Conservation (phyloP, 2,329 filamentous ascomycete species). For the Trichoderma atroviride region DNA sequence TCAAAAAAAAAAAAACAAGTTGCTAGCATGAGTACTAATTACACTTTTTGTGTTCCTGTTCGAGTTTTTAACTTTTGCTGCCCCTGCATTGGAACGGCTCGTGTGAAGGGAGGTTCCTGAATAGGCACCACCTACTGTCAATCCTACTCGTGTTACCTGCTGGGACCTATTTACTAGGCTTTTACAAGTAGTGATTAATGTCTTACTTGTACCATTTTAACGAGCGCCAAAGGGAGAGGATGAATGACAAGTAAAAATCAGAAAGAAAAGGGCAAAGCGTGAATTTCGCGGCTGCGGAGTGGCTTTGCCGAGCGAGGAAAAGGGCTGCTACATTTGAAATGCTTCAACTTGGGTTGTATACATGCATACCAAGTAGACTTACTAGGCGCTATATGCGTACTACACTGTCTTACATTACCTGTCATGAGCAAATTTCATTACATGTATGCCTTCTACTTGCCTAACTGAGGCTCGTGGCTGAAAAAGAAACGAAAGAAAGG, state of each 20-base stretch:
- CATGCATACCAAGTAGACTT: background rate
- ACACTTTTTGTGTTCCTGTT: background rate
- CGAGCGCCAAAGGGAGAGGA: background rate
- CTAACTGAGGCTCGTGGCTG: background rate
- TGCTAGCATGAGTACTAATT: background rate
- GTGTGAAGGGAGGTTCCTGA: background rate
- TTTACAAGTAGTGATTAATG: background rate
- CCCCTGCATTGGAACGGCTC: conserved; percentile 21
- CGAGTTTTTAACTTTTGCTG: background rate
- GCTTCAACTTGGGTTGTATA: background rate
- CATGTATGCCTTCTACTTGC: background rate
- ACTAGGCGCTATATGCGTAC: background rate
- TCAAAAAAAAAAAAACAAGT: background rate
- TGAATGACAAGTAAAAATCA: background rate
- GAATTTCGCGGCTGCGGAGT: conserved; percentile 4
- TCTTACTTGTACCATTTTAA: background rate
- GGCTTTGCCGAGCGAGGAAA: background rate
- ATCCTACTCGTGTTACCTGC: background rate
- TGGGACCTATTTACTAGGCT: no score
- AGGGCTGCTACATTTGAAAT: background rate
- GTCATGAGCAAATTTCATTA: background rate
- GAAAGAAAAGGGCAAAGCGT: background rate
- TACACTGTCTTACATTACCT: conserved; percentile 5
- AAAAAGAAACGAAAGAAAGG: background rate
- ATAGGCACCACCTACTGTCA: background rate